Conservation (phyloP, 2,329 filamentous ascomycete species). For the Tolypocladium tundrense region DNA sequence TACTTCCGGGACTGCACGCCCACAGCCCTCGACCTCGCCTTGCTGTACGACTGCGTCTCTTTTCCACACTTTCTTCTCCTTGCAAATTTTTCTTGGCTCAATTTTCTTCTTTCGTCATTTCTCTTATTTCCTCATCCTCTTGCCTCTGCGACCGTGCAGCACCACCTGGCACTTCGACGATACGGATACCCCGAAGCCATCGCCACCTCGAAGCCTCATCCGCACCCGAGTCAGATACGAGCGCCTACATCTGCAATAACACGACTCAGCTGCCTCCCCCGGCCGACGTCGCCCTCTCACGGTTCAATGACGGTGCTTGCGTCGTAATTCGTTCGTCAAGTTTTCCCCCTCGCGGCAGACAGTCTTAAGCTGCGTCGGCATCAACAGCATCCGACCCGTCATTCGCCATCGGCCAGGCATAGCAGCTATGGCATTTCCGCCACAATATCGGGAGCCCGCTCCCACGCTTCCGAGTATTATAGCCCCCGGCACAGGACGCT, state of each 20-base stretch:
- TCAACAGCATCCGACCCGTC: background rate
- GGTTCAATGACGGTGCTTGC: background rate
- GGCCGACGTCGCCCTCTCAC: background rate
- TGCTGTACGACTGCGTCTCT: background rate
- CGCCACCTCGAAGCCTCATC: constrained; percentile 13
- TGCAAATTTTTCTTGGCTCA: background rate
- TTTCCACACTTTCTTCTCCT: background rate
- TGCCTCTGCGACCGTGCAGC: background rate
- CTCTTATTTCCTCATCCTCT: background rate
- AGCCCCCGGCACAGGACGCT: constrained; percentile 18
- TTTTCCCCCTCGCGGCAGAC: background rate
- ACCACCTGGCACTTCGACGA: constrained; percentile 2
- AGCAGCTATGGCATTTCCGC: constrained; percentile 24
- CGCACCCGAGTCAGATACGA: constrained; percentile 10
- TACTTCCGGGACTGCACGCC: background rate
- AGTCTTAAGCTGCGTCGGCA: background rate
- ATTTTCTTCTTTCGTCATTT: background rate
- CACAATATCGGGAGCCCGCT: constrained; percentile 23
- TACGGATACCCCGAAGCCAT: constrained; percentile 15
- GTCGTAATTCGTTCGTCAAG: background rate
- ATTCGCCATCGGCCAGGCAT: background rate
- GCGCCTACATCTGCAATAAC: background rate
- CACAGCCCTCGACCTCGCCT: background rate
- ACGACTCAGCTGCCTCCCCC: background rate
- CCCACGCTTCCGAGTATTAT: constrained; percentile 26